Conservation (phyloP, 2,329 filamentous ascomycete genomes). For the Canariomyces notabilis region DNA sequence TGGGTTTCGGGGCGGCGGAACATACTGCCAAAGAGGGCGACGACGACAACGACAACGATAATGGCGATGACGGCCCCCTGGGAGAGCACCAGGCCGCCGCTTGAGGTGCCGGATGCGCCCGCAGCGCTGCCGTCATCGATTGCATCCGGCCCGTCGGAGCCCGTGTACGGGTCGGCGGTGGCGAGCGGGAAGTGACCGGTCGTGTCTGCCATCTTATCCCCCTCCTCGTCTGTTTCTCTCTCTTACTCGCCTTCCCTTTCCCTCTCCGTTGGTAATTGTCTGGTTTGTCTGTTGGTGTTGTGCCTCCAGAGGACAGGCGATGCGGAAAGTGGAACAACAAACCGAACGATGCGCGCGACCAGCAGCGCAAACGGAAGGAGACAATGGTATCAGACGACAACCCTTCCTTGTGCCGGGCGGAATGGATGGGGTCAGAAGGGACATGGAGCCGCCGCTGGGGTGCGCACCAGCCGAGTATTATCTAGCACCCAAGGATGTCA, state of each 20-base stretch:
- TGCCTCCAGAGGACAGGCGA: slow-evolving; percentile 2
- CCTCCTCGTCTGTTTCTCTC: neutral
- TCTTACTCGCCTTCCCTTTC: neutral
- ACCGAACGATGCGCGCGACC: slow-evolving; percentile 10
- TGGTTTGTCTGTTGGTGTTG: neutral
- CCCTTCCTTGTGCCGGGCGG: neutral
- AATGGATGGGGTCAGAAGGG: neutral
- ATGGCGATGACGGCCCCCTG: slow-evolving; percentile 69
- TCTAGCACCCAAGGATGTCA: too few relatives aligned
- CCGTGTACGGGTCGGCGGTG: slow-evolving; percentile 36
- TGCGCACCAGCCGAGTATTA: neutral
- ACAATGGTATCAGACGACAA: neutral
- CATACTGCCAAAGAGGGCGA: slow-evolving; percentile 64
- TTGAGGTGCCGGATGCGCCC: slow-evolving; percentile 61
- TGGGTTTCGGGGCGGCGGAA: slow-evolving; percentile 27
- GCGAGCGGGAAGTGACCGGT: slow-evolving; percentile 39
- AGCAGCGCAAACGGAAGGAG: slow-evolving; percentile 2
- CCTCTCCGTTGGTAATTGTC: neutral
- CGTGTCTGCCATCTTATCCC: slow-evolving; percentile 37
- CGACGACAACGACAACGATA: slow-evolving; percentile 62
- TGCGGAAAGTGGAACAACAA: neutral
- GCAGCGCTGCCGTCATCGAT: slow-evolving; percentile 45
- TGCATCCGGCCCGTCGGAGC: slow-evolving; percentile 29
- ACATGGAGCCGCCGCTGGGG: neutral
- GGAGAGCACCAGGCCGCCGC: slow-evolving; percentile 58